Conservation (phyloP, 2,329 filamentous ascomycete species). For the Fusarium sp. region DNA sequence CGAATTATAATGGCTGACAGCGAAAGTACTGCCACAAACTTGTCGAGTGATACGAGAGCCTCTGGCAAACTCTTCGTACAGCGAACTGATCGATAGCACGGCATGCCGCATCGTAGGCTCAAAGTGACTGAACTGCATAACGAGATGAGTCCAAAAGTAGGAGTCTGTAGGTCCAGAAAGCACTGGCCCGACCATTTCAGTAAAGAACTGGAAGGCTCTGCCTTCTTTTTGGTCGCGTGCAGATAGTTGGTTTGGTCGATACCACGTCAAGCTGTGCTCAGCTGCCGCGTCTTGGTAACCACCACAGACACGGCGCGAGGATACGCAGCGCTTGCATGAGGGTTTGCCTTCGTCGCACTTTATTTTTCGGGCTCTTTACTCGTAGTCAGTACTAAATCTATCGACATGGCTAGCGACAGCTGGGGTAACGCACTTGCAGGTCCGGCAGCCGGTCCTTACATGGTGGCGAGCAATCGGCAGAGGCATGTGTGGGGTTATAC, state of each 20-base stretch:
- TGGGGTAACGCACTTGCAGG: slow-evolving; percentile 9
- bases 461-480: background rate
- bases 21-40: slow-evolving; percentile 20
- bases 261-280: slow-evolving; percentile 8
- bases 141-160: slow-evolving; percentile 40
- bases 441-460: slow-evolving; percentile 10
- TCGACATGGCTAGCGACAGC: too few species aligned
- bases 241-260: slow-evolving; percentile 18
- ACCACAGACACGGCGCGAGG: slow-evolving; percentile 14
- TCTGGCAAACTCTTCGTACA: slow-evolving; percentile 27
- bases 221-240: slow-evolving; percentile 20
- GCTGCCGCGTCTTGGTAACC: slow-evolving; percentile 1
- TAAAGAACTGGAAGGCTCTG: slow-evolving; percentile 33
- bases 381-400: background rate
- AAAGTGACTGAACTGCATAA: slow-evolving; percentile 42
- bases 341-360: slow-evolving; percentile 22
- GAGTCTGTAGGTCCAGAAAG: slow-evolving; percentile 29
- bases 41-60: slow-evolving; percentile 13
- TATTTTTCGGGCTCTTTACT: slow-evolving; percentile 1
- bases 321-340: slow-evolving; percentile 1
- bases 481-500: slow-evolving; percentile 3
- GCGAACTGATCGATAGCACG: slow-evolving; percentile 32
- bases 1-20: slow-evolving; percentile 26
- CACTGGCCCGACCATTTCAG: slow-evolving; percentile 18
- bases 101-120: slow-evolving; percentile 30